These are phyloP conservation scores for Pseudopithomyces maydicus DNA, from an alignment of 2,329 filamentous ascomycete species.

Conservation along the genomic window DNA sequence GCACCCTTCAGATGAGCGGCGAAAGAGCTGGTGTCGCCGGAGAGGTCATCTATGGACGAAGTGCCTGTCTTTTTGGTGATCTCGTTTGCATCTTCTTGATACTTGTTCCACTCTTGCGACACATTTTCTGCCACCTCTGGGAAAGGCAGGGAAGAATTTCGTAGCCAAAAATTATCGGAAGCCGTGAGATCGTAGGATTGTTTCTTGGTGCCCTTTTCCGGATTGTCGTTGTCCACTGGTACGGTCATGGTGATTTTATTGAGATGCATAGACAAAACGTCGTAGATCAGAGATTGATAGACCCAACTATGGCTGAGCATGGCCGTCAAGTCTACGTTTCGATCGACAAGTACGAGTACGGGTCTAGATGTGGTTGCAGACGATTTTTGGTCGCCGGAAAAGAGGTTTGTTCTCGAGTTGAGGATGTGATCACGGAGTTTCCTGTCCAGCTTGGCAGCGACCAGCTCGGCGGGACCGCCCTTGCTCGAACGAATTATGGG, in stretches of 20 bases:
- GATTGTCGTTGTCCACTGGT: constrained; percentile 76
- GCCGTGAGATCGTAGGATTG: constrained; percentile 88
- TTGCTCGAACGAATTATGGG: constrained; percentile 95
- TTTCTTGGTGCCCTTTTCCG: constrained; percentile 76
- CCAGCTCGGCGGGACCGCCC: constrained; percentile 89
- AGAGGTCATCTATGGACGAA: constrained; percentile 87
- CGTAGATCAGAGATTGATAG: constrained; percentile 83
- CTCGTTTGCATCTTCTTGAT: constrained; percentile 92
- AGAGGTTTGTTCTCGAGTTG: constrained; percentile 97
- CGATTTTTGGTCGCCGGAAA: constrained; percentile 70
- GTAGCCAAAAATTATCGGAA: constrained; percentile 95
- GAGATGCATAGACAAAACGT: constrained; percentile 78
- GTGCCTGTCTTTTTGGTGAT: constrained; percentile 96
- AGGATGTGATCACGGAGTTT: constrained; percentile 96
- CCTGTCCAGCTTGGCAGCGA: constrained; percentile 89
- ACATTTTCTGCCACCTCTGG: constrained; percentile 97
- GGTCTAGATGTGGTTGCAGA: constrained; percentile 71
- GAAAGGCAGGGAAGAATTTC: constrained; percentile 88
- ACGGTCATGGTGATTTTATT: constrained; percentile 95
- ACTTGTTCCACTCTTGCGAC: constrained; percentile 88
- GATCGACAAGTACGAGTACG: constrained; percentile 87
- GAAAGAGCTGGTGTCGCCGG: constrained; percentile 85
- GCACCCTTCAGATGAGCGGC: constrained; percentile 95
- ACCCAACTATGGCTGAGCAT: constrained; percentile 99
- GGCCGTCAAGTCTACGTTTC: constrained; percentile 92